These are phyloP conservation scores for Saccharum officinarum DNA, from an alignment of 176 grass and related monocot species.

Conservation along the genomic window DNA sequence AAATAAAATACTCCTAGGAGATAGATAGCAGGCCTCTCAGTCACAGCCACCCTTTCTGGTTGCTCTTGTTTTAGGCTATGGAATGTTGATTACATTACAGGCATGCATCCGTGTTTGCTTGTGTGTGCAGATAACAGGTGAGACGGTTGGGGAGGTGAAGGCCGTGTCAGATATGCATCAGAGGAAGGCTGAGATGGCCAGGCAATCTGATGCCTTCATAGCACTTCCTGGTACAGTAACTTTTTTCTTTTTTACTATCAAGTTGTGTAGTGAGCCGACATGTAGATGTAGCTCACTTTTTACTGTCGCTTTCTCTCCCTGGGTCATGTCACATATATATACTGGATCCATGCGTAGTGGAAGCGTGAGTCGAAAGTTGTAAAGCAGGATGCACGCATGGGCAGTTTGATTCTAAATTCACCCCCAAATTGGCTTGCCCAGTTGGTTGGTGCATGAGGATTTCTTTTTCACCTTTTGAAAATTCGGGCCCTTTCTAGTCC, in stretches of 20 bases:
- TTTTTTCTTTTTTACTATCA: background rate
- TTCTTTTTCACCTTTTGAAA: slow-evolving; percentile 19
- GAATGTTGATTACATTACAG: background rate
- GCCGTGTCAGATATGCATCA: slow-evolving; percentile 71
- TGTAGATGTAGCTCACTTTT: slow-evolving; percentile 1
- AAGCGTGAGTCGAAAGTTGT: slow-evolving; percentile 40
- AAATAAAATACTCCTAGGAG: background rate
- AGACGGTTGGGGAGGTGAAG: slow-evolving; percentile 68
- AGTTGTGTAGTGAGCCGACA: background rate
- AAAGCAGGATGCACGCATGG: slow-evolving; percentile 12
- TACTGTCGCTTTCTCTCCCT: slow-evolving; percentile 11
- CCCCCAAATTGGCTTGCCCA: slow-evolving; percentile 20
- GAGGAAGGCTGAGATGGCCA: slow-evolving; percentile 76
- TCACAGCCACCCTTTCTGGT: background rate
- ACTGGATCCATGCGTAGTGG: slow-evolving; percentile 28
- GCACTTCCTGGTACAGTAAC: slow-evolving; percentile 60
- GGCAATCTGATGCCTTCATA: slow-evolving; percentile 73
- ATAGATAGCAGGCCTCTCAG: background rate
- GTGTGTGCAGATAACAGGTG: slow-evolving; percentile 62
- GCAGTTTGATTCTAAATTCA: slow-evolving; percentile 35
- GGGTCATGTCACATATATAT: slow-evolving; percentile 24
- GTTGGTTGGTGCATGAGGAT: background rate
- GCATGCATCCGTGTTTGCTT: slow-evolving; percentile 10
- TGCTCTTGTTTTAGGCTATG: background rate
- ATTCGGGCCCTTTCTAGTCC: background rate